Percentiles rank a stretch among this genome's conserved stretches.
Conservation (phyloP, 2,329 filamentous ascomycete species). For the Orbilia quercus region DNA sequence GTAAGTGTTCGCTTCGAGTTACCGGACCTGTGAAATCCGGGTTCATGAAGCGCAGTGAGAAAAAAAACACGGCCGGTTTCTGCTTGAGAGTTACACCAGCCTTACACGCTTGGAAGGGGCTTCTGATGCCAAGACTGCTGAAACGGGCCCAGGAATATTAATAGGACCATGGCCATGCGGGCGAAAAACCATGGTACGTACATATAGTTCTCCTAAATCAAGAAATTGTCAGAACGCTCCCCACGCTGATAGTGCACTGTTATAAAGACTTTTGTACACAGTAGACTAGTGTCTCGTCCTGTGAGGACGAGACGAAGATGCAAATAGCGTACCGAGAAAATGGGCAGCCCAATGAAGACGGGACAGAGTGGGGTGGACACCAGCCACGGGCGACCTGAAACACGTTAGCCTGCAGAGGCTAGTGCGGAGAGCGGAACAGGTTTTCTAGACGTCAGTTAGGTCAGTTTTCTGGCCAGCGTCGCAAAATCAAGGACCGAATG, state of each 20-base stretch:
- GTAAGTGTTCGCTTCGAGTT: slow-evolving; percentile 1
- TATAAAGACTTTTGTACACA: too few species aligned
- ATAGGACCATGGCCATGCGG: not conserved
- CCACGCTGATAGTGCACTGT: too few species aligned
- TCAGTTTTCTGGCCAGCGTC: not conserved
- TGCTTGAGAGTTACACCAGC: not conserved
- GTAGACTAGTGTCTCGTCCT: not conserved
- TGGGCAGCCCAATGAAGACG: not conserved
- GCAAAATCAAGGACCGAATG: slow-evolving; percentile 5
- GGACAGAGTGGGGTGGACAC: not conserved
- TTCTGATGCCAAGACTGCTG: slow-evolving; percentile 9
- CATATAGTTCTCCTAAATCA: slow-evolving; percentile 3
- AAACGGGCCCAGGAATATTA: slow-evolving; percentile 2
- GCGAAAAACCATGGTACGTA: not conserved
- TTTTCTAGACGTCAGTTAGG: slow-evolving; percentile 8
- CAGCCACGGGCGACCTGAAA: not conserved
- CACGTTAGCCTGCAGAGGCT: slow-evolving; percentile 1
- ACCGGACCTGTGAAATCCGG: not conserved
- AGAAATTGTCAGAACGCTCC: not conserved
- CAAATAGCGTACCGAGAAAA: not conserved
- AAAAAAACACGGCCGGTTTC: slow-evolving; percentile 5
- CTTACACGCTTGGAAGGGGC: not conserved
- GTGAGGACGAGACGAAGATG: not conserved
- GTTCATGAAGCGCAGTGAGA: slow-evolving; percentile 3
- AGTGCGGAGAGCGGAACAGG: not conserved